phyloP scores from a whole-genome alignment of 2,329 filamentous ascomycete genomes.

The Xylaria sp. region DNA sequence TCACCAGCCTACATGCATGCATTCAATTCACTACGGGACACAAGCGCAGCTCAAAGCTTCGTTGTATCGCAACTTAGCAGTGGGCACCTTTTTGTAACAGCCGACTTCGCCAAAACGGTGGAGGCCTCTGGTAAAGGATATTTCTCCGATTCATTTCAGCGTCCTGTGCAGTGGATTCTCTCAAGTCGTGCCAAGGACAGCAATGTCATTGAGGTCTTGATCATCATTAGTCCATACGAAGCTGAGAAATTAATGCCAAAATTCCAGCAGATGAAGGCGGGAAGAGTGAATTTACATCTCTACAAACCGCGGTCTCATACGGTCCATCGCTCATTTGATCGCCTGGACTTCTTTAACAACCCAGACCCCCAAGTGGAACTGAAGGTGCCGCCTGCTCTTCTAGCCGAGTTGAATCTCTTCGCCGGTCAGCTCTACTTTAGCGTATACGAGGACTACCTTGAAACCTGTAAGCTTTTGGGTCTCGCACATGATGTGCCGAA shows the following conservation, averaged over 20 bases:
- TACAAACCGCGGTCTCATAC: slow-evolving; percentile 30
- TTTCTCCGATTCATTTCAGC: slow-evolving; percentile 23
- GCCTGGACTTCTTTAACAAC: slow-evolving; percentile 29
- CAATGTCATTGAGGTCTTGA: slow-evolving; percentile 7
- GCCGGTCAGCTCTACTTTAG: slow-evolving; percentile 34
- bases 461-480: slow-evolving; percentile 27
- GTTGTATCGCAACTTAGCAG: slow-evolving; percentile 6
- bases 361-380: neutral
- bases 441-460: slow-evolving; percentile 24
- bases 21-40: slow-evolving; percentile 15
- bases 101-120: slow-evolving; percentile 31
- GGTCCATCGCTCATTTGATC: slow-evolving; percentile 22
- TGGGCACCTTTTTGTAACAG: slow-evolving; percentile 27
- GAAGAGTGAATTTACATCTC: slow-evolving; percentile 26
- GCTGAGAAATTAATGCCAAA: slow-evolving; percentile 15
- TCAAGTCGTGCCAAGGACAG: neutral
- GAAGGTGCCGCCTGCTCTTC: neutral
- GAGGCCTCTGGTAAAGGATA: neutral
- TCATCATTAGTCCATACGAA: slow-evolving; percentile 35
- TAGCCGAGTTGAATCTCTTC: slow-evolving; percentile 28
- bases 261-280: neutral
- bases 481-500: slow-evolving; percentile 13
- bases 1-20: slow-evolving; percentile 32
- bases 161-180: slow-evolving; percentile 34
- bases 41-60: slow-evolving; percentile 18